Evolutionary conservation across 352 stramenopile species (phyloP), one percentile per base, ranked within the genome.

Genomic region (Phytophthora colocasiae): DNA sequence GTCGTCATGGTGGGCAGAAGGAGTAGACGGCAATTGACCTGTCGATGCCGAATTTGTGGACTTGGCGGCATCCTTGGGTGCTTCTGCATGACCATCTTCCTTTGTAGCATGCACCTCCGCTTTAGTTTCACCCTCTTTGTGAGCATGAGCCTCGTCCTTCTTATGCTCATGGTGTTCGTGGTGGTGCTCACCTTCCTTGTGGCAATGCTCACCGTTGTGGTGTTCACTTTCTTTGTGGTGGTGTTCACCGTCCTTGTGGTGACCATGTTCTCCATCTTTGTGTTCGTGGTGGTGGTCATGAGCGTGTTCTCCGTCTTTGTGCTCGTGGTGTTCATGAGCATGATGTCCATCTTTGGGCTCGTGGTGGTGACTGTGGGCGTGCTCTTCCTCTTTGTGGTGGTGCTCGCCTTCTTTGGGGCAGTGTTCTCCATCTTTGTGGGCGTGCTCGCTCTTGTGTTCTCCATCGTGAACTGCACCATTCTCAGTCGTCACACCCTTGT

Each of bases 31-130:
- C 26, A 73, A 19, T 9, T 64, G 40, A 34, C 65, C 44, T 8
- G 65, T 73, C 31, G 65, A 73, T 43, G 58, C 49, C 7, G 58
- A 72, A 11, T 11, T 36, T 12, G 31, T 36, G 10, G 15, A 24
- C 40, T 71, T 71, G 9, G 40, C 40, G 10, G 8, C 36, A 12
- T 66, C 56, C 32, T 68, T 72, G 1, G 50, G 58, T n/a, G 64
- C 64, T 39, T 72, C 63, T 2, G 43, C 63, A 19, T 57, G 43
- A 1, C 57, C 51, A 4, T 69, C 65, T 11, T 68, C 63, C 27
- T 69, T 69, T 2, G 46, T 5, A 15, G 43, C 22, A 43, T 63
- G 63, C 12, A 15, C n/a, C 6, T 73, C 53, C 46, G 53, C 59
- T 31, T 66, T 50, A 17, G 14, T 11, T 6, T 63, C 39, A 5